Conservation (phyloP, 2,329 filamentous ascomycete species). For the Emergomyces pasteurianus region DNA sequence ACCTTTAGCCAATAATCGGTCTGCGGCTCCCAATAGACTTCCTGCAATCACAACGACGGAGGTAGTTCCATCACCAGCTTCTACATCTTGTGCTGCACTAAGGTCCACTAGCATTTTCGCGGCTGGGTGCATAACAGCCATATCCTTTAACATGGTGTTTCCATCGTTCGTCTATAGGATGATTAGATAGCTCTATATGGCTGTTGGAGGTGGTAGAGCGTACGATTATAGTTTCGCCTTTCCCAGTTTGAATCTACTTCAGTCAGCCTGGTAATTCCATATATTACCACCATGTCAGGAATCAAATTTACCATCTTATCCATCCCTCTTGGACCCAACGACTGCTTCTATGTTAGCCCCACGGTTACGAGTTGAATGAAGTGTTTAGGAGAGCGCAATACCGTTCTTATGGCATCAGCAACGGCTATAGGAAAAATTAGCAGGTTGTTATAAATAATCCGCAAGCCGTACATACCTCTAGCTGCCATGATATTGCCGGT, state of each 20-base stretch:
- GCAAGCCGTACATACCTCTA: slow-evolving; percentile 51
- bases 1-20: slow-evolving; percentile 79
- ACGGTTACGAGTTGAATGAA: slow-evolving; percentile 15
- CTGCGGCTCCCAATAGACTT: slow-evolving; percentile 84
- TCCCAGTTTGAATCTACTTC: slow-evolving; percentile 70
- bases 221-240: slow-evolving; percentile 88
- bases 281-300: background rate
- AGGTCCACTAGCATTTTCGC: slow-evolving; percentile 98
- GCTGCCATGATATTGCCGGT: slow-evolving; percentile 95
- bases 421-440: slow-evolving; percentile 54
- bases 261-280: slow-evolving; percentile 14
- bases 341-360: slow-evolving; percentile 39
- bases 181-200: slow-evolving; percentile 1
- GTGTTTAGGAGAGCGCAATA: slow-evolving; percentile 26
- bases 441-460: background rate
- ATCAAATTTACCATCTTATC: slow-evolving; percentile 66
- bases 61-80: slow-evolving; percentile 95
- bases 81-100: slow-evolving; percentile 92
- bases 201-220: slow-evolving; percentile 13
- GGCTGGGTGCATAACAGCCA: slow-evolving; percentile 98
- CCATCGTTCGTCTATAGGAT: slow-evolving; percentile 76
- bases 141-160: slow-evolving; percentile 97
- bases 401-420: slow-evolving; percentile 89
- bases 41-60: slow-evolving; percentile 97
- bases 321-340: slow-evolving; percentile 91